These are phyloP conservation scores for Tylopilus felleus DNA, from an alignment of 768 basidiomycete genomes.

Conservation along the genomic window DNA sequence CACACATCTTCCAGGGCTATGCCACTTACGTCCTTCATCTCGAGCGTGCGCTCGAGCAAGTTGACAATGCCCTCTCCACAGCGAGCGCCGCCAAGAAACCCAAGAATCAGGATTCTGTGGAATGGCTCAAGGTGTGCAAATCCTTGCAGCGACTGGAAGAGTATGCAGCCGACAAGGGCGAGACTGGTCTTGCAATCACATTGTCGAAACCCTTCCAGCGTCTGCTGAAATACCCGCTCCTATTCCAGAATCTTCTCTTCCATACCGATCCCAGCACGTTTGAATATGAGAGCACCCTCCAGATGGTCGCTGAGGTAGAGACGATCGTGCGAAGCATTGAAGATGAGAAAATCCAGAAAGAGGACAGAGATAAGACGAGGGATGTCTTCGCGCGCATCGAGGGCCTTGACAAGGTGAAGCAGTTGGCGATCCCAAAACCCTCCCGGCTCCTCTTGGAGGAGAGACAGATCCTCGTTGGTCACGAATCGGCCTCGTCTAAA, in stretches of 20 bases:
- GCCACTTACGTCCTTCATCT: conserved; percentile 92
- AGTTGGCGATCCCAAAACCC: conserved; percentile 87
- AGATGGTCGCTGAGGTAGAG: conserved; percentile 97
- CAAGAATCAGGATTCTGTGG: conserved; percentile 76
- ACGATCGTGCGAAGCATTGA: conserved; percentile 94
- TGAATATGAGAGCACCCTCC: conserved; percentile 94
- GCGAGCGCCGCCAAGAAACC: conserved; percentile 67
- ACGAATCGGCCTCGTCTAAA: conserved; percentile 23
- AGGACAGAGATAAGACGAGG: conserved; percentile 91
- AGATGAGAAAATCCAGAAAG: conserved; percentile 96
- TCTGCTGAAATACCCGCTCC: conserved; percentile 91
- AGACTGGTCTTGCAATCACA: conserved; percentile 92
- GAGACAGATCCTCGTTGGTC: conserved; percentile 45
- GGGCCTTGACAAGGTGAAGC: conserved; percentile 90
- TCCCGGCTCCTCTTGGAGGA: conserved; percentile 88
- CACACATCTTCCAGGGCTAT: conserved; percentile 92
- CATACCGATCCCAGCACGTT: conserved; percentile 96
- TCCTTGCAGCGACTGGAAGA: conserved; percentile 76
- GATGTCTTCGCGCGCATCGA: conserved; percentile 97
- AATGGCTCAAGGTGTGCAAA: conserved; percentile 76
- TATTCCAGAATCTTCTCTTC: conserved; percentile 96
- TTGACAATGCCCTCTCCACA: conserved; percentile 70
- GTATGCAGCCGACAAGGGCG: conserved; percentile 77
- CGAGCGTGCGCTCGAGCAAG: conserved; percentile 84
- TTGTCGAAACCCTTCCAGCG: conserved; percentile 97